Percentiles rank a stretch among this genome's conserved stretches.
Evolutionary conservation across 129 eudicot species (phyloP).

Genomic region (Chrysanthemum makinoi): DNA sequence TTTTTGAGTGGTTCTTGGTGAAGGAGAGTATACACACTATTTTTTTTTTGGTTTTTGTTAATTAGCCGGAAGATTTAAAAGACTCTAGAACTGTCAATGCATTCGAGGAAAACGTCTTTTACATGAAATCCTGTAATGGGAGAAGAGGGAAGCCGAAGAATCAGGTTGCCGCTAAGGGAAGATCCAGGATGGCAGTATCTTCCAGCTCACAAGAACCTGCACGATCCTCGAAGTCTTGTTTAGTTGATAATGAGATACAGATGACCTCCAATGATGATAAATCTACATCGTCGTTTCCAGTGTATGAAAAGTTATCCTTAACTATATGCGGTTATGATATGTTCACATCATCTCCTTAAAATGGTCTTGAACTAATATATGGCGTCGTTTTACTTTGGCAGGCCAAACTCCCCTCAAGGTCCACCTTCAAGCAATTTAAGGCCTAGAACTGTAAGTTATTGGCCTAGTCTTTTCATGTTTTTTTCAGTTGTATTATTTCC

Average conservation of each 20-base stretch:
- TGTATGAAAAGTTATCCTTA: constrained; percentile 34
- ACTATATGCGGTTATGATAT: constrained; percentile 13
- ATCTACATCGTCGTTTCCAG: constrained; percentile 36
- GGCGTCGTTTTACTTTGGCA: constrained; percentile 18
- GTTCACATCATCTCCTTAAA: constrained; percentile 13
- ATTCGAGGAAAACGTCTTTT: constrained; percentile 34
- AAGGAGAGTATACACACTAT: constrained; percentile 17
- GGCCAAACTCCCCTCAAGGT: constrained; percentile 39
- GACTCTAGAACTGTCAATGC: constrained; percentile 45
- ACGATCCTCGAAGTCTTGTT: constrained; percentile 27
- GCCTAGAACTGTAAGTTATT: constrained; percentile 58
- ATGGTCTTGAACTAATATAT: constrained; percentile 3
- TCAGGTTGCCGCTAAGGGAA: constrained; percentile 27
- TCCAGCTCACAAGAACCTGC: constrained; percentile 6
- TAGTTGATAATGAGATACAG: constrained; percentile 29
- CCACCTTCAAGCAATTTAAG: constrained; percentile 41
- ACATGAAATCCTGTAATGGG: constrained; percentile 32
- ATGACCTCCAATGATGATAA: constrained; percentile 29
- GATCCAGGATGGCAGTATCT: constrained; percentile 25
- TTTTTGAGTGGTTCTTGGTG: constrained; percentile 13
- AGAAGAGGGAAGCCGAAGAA: constrained; percentile 26
- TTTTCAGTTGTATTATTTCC: constrained; percentile 1
- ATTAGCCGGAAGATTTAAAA: constrained; percentile 40
- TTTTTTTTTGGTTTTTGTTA: constrained; percentile 18
- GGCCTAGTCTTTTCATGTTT: constrained; percentile 4